Evolutionary conservation across 768 basidiomycete species (phyloP).

Genomic region (Boletus speciosus): DNA sequence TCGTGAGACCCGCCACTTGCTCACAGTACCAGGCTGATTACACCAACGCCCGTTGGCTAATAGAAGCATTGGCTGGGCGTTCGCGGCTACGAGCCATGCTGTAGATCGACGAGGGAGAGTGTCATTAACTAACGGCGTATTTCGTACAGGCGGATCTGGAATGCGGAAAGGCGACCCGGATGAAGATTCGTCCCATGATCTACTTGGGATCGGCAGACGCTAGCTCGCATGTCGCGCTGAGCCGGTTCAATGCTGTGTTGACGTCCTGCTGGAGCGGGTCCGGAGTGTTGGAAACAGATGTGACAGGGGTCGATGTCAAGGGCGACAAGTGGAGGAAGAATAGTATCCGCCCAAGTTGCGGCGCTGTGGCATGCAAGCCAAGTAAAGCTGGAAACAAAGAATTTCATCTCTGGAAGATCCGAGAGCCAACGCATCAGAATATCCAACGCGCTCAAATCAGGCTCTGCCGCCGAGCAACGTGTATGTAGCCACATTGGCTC

Average conservation of each 20-base stretch:
- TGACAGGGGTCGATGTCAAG: not conserved
- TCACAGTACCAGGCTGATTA: not conserved
- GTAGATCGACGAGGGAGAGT: not conserved
- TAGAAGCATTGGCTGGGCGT: not conserved
- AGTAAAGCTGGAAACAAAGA: conserved; percentile 2
- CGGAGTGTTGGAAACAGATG: not conserved
- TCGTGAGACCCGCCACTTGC: not conserved
- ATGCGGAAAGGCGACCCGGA: not conserved
- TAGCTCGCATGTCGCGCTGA: not conserved
- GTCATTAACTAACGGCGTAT: not conserved
- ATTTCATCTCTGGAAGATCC: conserved; percentile 9
- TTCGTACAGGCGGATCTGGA: conserved; percentile 1
- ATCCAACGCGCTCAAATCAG: not conserved
- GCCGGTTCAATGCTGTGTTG: not conserved
- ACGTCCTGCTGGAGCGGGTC: not conserved
- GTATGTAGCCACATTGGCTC: conserved; percentile 5
- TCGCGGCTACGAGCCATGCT: not conserved
- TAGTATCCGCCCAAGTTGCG: not conserved
- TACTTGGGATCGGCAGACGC: conserved; percentile 1
- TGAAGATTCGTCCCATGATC: not conserved
- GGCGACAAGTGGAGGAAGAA: conserved; percentile 2
- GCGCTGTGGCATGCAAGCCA: not conserved
- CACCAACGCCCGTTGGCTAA: not conserved
- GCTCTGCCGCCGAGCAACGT: conserved; percentile 18
- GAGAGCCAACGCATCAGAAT: not conserved